These are phyloP conservation scores for Botrytis medusae DNA, from an alignment of 2,329 filamentous ascomycete genomes.

Conservation along the genomic window DNA sequence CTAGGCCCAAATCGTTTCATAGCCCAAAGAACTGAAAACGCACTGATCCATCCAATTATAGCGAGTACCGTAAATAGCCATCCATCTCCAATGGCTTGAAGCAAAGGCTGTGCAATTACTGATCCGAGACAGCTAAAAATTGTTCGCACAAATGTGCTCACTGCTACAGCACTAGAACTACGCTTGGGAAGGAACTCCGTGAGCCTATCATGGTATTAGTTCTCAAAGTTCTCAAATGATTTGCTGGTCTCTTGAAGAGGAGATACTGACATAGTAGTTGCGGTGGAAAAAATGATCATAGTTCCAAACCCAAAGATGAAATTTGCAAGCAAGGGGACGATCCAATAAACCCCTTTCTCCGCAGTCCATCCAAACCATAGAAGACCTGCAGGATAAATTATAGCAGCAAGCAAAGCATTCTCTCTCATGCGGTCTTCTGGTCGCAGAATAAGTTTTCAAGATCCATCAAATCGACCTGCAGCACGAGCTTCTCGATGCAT, in stretches of 20 bases:
- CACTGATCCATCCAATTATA: slow-evolving; percentile 56
- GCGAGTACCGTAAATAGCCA: slow-evolving; percentile 70
- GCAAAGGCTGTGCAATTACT: slow-evolving; percentile 68
- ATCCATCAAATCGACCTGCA: slow-evolving; percentile 65
- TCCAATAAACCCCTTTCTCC: slow-evolving; percentile 61
- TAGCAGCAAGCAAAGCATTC: slow-evolving; percentile 74
- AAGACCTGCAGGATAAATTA: slow-evolving; percentile 67
- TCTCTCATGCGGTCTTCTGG: slow-evolving; percentile 83
- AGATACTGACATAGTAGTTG: slow-evolving; percentile 58
- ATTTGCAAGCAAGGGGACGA: slow-evolving; percentile 63
- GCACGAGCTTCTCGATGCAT: slow-evolving; percentile 75
- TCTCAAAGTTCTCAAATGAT: slow-evolving; percentile 11
- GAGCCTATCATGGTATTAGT: slow-evolving; percentile 46
- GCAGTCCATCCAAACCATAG: slow-evolving; percentile 78
- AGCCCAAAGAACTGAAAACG: slow-evolving; percentile 57
- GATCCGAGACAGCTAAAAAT: slow-evolving; percentile 73
- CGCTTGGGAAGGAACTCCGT: slow-evolving; percentile 78
- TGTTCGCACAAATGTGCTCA: slow-evolving; percentile 81
- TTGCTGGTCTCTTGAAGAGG: neutral
- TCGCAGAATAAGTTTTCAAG: slow-evolving; percentile 64
- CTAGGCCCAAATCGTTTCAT: slow-evolving; percentile 59
- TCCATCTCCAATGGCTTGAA: slow-evolving; percentile 69
- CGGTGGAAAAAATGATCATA: slow-evolving; percentile 58
- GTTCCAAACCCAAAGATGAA: slow-evolving; percentile 71
- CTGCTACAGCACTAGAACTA: slow-evolving; percentile 70